Base-by-base conservation (phyloP, 2,329 filamentous ascomycete species). In the Fusarium nanum region DNA sequence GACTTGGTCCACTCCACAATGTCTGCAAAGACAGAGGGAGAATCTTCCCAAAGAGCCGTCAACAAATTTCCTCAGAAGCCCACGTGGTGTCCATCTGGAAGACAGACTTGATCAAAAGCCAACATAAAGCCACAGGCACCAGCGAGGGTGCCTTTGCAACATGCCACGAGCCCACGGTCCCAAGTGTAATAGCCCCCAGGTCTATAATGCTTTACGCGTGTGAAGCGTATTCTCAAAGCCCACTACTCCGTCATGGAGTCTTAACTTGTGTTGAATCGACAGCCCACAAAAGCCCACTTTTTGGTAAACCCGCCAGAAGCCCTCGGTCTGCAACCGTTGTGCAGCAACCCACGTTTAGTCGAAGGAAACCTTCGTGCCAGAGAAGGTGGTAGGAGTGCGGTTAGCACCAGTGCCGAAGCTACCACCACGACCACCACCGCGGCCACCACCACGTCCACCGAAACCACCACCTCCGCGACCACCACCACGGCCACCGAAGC, bases 341-440 rank as follows among this genome's bases (percentile, higher is more conserved):
- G 56, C 25, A 68, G 68, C 50, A 63, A 54, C 75, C 78, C 78
- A 78, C 78, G 78, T 82, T 84, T 82, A 82, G 70, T 83, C 81
- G 80, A 93, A 93, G 71, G 89, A 92, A 79, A 89, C 89, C 89
- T 94, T 96, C 85, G 89, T 91, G 82, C 93, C 93, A 81, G 87
- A 84, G 76, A 81, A 83, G 59, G 79, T 49, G 53, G 71, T 79
- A 64, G 80, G 68, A 47, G 68, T 70, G 42, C 63, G 44, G 63
- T 70, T 70, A 48, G 68, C 68, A 50, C 68, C 68, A n/a, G 68
- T 70, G 20, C 68, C 68, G 34, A 70, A 70, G 41, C 68, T 49
- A 32, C 67, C 67, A 37, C 82, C 77, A 48, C 81, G 77, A 67
- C 86, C 81, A 66, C 87, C 83, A 59, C 81, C 77, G 37, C 81